These are phyloP conservation scores for Haplosporangium sp. DNA, from an alignment of 371 early-diverging fungal genomes.

Conservation along the genomic window DNA sequence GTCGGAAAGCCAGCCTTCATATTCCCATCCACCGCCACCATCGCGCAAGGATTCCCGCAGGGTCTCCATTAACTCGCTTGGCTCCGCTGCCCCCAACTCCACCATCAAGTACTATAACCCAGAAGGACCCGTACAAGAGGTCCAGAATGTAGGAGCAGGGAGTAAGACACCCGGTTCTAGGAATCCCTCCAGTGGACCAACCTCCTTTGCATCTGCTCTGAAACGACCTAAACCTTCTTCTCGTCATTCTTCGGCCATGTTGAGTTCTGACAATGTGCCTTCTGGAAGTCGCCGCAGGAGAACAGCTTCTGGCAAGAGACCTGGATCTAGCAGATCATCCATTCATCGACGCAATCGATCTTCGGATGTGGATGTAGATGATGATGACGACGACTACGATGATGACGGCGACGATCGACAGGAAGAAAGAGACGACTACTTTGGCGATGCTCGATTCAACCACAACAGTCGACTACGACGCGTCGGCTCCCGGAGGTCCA, in stretches of 20 bases:
- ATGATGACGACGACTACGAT: slow-evolving; percentile 42
- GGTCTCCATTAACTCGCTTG: slow-evolving; percentile 44
- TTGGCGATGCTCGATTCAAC: slow-evolving; percentile 27
- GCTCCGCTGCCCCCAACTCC: slow-evolving; percentile 37
- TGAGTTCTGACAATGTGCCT: slow-evolving; percentile 12
- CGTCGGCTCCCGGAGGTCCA: slow-evolving; percentile 35
- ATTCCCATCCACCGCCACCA: slow-evolving; percentile 13
- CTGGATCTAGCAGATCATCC: slow-evolving; percentile 47
- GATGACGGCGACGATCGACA: slow-evolving; percentile 25
- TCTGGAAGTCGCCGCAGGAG: slow-evolving; percentile 44
- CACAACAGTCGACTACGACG: slow-evolving; percentile 32
- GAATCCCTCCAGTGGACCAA: slow-evolving; percentile 5
- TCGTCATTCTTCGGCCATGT: slow-evolving; percentile 29
- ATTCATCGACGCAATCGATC: slow-evolving; percentile 41
- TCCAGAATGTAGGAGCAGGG: slow-evolving; percentile 12
- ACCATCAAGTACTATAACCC: slow-evolving; percentile 36
- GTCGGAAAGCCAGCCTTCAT: slow-evolving; percentile 1
- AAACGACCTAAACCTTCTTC: slow-evolving; percentile 31
- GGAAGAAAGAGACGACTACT: slow-evolving; percentile 31
- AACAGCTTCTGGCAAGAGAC: slow-evolving; percentile 9
- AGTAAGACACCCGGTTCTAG: background rate
- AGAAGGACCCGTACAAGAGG: slow-evolving; percentile 2
- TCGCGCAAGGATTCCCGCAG: slow-evolving; percentile 32
- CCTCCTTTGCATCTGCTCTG: slow-evolving; percentile 5
- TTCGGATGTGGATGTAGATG: slow-evolving; percentile 41